Evolutionary conservation across 2,329 filamentous ascomycete species (phyloP), one percentile per base, ranked within the genome.

Genomic region (Didymella arachidicola): DNA sequence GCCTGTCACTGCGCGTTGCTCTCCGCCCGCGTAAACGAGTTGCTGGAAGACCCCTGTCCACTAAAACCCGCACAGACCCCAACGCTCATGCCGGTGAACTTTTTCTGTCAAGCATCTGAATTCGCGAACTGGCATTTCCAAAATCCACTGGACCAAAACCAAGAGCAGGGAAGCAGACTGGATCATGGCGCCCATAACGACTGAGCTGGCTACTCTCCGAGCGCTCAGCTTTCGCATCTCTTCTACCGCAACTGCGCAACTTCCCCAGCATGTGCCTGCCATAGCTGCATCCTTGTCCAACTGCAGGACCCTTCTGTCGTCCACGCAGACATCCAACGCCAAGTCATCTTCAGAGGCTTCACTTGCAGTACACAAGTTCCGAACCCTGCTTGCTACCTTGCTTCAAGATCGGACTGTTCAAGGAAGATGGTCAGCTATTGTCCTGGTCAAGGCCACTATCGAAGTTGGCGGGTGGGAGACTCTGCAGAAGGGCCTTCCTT

Each of bases 391-490:
- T 59, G 89, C 87, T 1, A 88, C 90, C 12, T 82, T 97, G 14
- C 80, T 97, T 32, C 90, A 91, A 72, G 92, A 94, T 55, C 89
- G 89, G 58, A 91, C 81, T 46, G 74, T 86, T 2, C 87, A 93
- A 67, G 91, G 89, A 42, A 86, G 92, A 69, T 96, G 94, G 79
- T 85, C 88, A 18, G 93, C 89, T 7, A 86, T 91, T 42, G 87
- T 90, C 16, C 79, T 97, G 47, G 85, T 93, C 76, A 97, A 97
- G 79, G 86, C 90, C 4, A 82, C 89, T 4, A 81, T 97, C 42
- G 93, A 97, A 69, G 86, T 90, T 39, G 93, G 93, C 25, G 92
- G 92, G 44, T 92, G 90, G 87, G 92, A 96, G 71, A 86, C 90
- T 57, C 82, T 97, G 59, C 87, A 88, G 62, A 87, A 86, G 52